These are phyloP conservation scores for Spergularia azorica DNA, from an alignment of 179 eudicot genomes.

Conservation along the genomic window DNA sequence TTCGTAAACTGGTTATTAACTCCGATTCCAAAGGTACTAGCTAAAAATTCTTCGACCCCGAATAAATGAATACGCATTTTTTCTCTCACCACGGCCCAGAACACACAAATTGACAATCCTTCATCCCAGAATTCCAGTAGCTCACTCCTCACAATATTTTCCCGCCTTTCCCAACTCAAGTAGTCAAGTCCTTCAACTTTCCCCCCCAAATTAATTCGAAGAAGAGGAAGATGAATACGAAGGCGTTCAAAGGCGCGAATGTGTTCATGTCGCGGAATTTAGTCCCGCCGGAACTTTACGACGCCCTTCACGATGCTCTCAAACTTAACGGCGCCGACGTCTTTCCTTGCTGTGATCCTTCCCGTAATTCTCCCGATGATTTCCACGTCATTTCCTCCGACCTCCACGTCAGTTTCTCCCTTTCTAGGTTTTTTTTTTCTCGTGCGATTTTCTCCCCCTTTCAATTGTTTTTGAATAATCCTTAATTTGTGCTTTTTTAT, in stretches of 20 bases:
- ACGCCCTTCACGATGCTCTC: constrained; percentile 79
- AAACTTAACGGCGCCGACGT: constrained; percentile 75
- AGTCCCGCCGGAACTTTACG: constrained; percentile 89
- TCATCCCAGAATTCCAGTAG: too few species aligned
- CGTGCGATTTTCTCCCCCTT: constrained; percentile 20
- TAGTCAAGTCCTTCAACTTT: too few species aligned
- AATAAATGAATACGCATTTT: too few species aligned
- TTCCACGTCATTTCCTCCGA: constrained; percentile 77
- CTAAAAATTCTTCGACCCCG: too few species aligned
- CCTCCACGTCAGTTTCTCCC: constrained; percentile 46
- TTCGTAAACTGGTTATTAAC: too few species aligned
- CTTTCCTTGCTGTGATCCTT: constrained; percentile 76
- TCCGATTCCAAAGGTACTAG: too few species aligned
- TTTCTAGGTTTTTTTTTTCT: not conserved
- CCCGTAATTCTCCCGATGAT: constrained; percentile 66
- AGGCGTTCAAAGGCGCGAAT: constrained; percentile 71
- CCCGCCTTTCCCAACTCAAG: too few species aligned
- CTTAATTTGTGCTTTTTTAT: not conserved
- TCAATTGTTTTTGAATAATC: not conserved
- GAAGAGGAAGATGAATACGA: constrained; percentile 48
- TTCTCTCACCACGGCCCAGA: too few species aligned
- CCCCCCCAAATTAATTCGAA: too few species aligned
- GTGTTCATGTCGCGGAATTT: constrained; percentile 85
- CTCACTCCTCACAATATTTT: too few species aligned
- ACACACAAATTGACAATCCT: too few species aligned